Evolutionary conservation across 805 yeast genomes (phyloP), one percentile per base, ranked within the genome.

Genomic region (Ogataea neopini): DNA sequence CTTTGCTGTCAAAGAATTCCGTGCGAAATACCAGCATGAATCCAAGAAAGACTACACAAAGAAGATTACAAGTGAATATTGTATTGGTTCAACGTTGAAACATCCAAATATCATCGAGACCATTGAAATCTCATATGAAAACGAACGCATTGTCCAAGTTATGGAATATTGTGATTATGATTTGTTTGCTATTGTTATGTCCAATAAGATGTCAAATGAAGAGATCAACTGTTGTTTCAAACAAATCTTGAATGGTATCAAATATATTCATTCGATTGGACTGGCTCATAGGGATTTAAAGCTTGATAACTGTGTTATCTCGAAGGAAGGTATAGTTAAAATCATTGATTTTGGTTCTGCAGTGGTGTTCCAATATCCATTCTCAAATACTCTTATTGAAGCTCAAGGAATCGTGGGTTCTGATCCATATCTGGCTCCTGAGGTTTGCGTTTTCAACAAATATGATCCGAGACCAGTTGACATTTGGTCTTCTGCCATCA

Each of bases 81-180:
- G 97, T 71, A 87, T 91, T 59, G 97, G 97, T 0, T 84, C 92
- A 1, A 86, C 97, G 1, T 74, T 91, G 52, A 85, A 86, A 62
- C 96, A 91, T 66, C 88, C 95, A 17, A 90, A 91, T 63, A 86
- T 91, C 54, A 86, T 91, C 49, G 92, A 88, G 64, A 91, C 97
- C 1, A 81, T 91, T 44, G 97, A 91, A 62, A 89, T 91, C 44
- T 85, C 91, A 39, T 89, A 88, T 67, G 97, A 91, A 60, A 82
- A 85, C 56, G 94, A 88, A 52, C 75, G 92, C 47, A 85, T 89
- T 49, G 81, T 86, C 58, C 97, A 91, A 68, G 91, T 91, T 40
- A 86, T 91, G 95, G 97, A 91, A 62, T 91, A 88, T 66, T 90
- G 96, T 66, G 96, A 91, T 56, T 90, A 79, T 63, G 97, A 91